Evolutionary conservation across 1,139 yeast species (phyloP), one percentile per base, ranked within the genome.

Genomic region (Candida freyschussii): DNA sequence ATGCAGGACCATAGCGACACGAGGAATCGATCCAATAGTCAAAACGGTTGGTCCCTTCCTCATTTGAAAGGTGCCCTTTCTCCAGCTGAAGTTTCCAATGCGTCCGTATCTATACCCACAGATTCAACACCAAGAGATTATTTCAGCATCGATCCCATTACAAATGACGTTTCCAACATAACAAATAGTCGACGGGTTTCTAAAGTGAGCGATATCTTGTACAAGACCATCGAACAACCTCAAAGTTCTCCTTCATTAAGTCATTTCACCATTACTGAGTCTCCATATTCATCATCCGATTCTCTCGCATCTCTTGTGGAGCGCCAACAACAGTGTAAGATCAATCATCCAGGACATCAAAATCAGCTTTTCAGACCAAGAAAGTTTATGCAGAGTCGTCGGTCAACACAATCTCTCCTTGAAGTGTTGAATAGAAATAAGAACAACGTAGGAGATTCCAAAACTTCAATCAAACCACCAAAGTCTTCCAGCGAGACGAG

Each of bases 281-380:
- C 53, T 0, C 48, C 53, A 4, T 55, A 53, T 22, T 62, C 67
- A 4, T 63, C 68, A 0, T 44, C 59, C 4, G 68, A 63, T 27
- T 63, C 68, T 3, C 45, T 63, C 32, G 58, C 56, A 23, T 44
- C 63, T 29, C 40, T 63, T 25, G 43, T 63, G 24, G 68, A 63
- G 36, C 55, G 57, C 26, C 67, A 62, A 36, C 52, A 60, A 26
- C 47, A 55, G 28, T 52, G 56, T 33, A 65, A 61, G 45, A 50
- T 63, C 39, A 62, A 59, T 32, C 63, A 63, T 38, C 68, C 68
- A 15, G 44, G 50, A 26, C 68, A 63, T 40, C 63, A 60, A 44
- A 50, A 50, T 13, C 56, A 56, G 30, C 47, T 60, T 34, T 36
- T 47, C 52, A 16, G 50, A 7, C 17, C 8, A 9, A 26, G 22